phyloP scores from a whole-genome alignment of 2,329 filamentous ascomycete species.

The Paraphaeosphaeria minitans region DNA sequence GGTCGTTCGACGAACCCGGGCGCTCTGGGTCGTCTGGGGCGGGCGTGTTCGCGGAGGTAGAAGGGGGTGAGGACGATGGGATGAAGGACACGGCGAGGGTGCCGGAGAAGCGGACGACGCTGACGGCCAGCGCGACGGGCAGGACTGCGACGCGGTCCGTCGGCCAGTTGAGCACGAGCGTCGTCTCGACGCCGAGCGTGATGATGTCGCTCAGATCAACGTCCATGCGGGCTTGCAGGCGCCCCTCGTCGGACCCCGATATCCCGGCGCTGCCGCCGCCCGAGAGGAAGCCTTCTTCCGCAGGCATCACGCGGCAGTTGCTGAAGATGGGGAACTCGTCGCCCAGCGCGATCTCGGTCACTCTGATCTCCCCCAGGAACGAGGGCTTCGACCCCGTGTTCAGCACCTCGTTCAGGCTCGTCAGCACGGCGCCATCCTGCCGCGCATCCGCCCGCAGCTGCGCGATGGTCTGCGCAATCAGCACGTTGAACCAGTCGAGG shows the following conservation, averaged over 20 bases:
- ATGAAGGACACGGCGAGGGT: conserved; percentile 94
- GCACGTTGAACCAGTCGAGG: conserved; percentile 98
- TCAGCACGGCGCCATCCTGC: conserved; percentile 86
- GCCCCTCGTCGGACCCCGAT: conserved; percentile 65
- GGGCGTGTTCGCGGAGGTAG: conserved; percentile 38
- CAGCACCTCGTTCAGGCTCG: conserved; percentile 79
- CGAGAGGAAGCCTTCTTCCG: conserved; percentile 71
- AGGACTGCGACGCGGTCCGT: conserved; percentile 86
- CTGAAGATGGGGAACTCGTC: conserved; percentile 99
- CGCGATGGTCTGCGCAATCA: conserved; percentile 94
- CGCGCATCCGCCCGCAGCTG: conserved; percentile 93
- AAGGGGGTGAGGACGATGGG: conserved; percentile 59
- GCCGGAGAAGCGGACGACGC: conserved; percentile 90
- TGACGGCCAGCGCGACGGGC: conserved; percentile 89
- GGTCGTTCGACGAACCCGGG: conserved; percentile 25
- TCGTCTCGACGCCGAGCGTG: conserved; percentile 92
- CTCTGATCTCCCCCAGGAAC: conserved; percentile 90
- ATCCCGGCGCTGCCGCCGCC: conserved; percentile 48
- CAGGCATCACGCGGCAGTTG: conserved; percentile 93
- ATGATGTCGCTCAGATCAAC: conserved; percentile 96
- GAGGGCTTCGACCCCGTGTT: conserved; percentile 88
- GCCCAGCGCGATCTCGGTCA: conserved; percentile 90
- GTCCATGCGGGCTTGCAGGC: conserved; percentile 93
- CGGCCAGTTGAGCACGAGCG: conserved; percentile 91
- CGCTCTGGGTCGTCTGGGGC: conserved; percentile 16